Percentiles rank a stretch among this genome's conserved stretches.
These are phyloP conservation scores for Apiospora marii DNA, from an alignment of 2,329 filamentous ascomycete species.

Conservation along the genomic window DNA sequence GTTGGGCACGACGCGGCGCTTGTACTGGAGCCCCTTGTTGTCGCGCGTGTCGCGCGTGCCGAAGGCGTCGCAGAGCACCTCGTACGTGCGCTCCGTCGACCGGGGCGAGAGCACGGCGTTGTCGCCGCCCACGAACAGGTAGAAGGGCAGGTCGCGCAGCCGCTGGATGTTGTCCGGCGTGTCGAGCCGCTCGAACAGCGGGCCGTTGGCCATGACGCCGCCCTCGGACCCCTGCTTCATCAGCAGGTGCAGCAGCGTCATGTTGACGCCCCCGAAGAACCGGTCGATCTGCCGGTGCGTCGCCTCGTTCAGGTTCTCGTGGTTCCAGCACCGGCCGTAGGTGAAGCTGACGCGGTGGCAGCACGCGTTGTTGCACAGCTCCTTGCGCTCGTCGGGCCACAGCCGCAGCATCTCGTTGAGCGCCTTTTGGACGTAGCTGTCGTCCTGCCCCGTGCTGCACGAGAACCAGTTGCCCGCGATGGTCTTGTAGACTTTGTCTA, in stretches of 20 bases:
- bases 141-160: constrained; percentile 61
- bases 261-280: constrained; percentile 69
- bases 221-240: constrained; percentile 63
- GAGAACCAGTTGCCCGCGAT: constrained; percentile 63
- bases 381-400: constrained; percentile 60
- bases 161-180: constrained; percentile 57
- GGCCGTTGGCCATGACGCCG: constrained; percentile 60
- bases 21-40: constrained; percentile 52
- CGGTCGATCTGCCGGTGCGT: constrained; percentile 69
- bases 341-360: constrained; percentile 68
- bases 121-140: constrained; percentile 63
- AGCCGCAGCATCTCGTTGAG: constrained; percentile 66
- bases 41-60: constrained; percentile 44
- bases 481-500: constrained; percentile 57
- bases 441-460: constrained; percentile 55
- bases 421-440: constrained; percentile 56
- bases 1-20: constrained; percentile 59
- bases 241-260: constrained; percentile 63
- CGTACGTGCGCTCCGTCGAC: constrained; percentile 62
- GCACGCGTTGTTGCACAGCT: constrained; percentile 67
- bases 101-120: constrained; percentile 64
- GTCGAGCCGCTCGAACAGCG: constrained; percentile 55
- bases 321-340: constrained; percentile 71
- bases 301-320: constrained; percentile 69
- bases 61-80: constrained; percentile 60